Evolutionary conservation across 192 early-diverging fungal species (phyloP).

Genomic region (Obelidium mucronatum): DNA sequence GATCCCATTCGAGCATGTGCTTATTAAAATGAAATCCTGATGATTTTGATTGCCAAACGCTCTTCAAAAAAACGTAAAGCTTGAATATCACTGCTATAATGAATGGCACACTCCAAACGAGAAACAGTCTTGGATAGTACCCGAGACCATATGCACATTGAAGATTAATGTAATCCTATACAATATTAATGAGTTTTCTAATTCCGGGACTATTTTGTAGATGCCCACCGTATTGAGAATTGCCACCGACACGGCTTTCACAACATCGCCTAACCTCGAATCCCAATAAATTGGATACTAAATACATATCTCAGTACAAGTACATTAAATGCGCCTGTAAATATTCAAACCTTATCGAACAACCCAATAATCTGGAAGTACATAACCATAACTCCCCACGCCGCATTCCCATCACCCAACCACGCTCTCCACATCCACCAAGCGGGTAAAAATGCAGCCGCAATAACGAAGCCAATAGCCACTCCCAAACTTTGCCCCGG

Average conservation of each 20-base stretch:
- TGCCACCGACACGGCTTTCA: conserved; percentile 15
- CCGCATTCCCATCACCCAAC: conserved; percentile 1
- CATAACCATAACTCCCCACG: conserved; percentile 15
- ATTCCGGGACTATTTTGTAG: background rate
- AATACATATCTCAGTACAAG: too few relatives aligned
- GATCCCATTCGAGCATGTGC: conserved; percentile 20
- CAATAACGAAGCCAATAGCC: conserved; percentile 16
- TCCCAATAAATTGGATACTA: conserved; percentile 35
- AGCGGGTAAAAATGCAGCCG: background rate
- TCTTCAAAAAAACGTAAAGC: background rate
- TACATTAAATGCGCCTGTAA: background rate
- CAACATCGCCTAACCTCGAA: conserved; percentile 21
- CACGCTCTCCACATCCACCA: conserved; percentile 34
- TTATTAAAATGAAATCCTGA: conserved; percentile 1
- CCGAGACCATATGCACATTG: conserved; percentile 29
- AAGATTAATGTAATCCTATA: conserved; percentile 26
- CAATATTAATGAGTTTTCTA: background rate
- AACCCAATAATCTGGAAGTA: conserved; percentile 26
- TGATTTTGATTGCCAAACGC: background rate
- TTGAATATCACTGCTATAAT: conserved; percentile 16
- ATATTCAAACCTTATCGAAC: too few relatives aligned
- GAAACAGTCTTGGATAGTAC: conserved; percentile 8
- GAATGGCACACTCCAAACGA: conserved; percentile 14
- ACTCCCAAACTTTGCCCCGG: conserved; percentile 28
- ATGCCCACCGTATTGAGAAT: conserved; percentile 25